Percentiles rank a stretch among this genome's conserved stretches.
Evolutionary conservation across 2,329 filamentous ascomycete species (phyloP).

Genomic region (Monosporascus ibericus): DNA sequence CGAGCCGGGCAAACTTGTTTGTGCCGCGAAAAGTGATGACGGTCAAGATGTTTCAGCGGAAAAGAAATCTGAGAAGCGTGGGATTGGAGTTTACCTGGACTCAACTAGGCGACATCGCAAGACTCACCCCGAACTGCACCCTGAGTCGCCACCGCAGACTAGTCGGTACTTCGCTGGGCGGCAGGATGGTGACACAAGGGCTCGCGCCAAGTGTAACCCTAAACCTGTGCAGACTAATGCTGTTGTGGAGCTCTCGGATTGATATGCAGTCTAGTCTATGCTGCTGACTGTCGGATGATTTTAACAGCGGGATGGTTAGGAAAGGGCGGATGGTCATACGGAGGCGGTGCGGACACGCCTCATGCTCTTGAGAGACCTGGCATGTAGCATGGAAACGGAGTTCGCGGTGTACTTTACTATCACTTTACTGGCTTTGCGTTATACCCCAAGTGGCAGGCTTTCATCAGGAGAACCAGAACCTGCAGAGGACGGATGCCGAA

Average conservation of each 20-base stretch:
- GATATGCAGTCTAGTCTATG: too few species aligned
- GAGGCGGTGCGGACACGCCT: too few species aligned
- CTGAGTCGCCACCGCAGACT: neutral
- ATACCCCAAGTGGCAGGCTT: too few species aligned
- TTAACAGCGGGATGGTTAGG: too few species aligned
- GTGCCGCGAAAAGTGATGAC: neutral
- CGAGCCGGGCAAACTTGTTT: neutral
- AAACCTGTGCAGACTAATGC: neutral
- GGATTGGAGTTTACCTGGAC: neutral
- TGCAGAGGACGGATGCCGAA: too few species aligned
- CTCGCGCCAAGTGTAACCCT: neutral
- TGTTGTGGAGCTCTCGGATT: neutral
- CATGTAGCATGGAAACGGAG: too few species aligned
- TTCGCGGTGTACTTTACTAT: too few species aligned
- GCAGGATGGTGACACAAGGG: neutral
- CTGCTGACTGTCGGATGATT: too few species aligned
- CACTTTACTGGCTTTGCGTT: too few species aligned
- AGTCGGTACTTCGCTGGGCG: neutral
- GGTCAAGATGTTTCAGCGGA: neutral
- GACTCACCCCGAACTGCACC: neutral
- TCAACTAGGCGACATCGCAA: neutral
- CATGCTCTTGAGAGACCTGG: too few species aligned
- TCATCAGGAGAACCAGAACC: too few species aligned
- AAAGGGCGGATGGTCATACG: too few species aligned
- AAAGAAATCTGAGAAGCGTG: neutral